Conservation (phyloP, 306 rosid species). For the Cicer chorassanicum region DNA sequence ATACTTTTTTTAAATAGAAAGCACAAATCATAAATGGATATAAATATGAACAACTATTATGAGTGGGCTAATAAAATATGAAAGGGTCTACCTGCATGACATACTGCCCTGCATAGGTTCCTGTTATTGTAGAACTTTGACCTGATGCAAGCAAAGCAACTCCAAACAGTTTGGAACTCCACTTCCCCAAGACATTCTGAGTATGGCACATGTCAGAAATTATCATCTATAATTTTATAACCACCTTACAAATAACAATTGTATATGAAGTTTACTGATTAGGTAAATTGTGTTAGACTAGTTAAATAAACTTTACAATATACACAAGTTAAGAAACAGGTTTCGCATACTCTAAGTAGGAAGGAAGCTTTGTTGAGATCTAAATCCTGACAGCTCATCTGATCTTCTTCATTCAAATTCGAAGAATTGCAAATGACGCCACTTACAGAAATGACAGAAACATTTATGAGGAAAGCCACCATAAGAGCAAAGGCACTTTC, state of each 20-base stretch:
- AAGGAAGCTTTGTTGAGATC: slow-evolving; percentile 94
- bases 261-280: slow-evolving; percentile 21
- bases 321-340: slow-evolving; percentile 29
- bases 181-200: slow-evolving; percentile 93
- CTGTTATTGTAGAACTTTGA: slow-evolving; percentile 98
- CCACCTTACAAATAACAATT: slow-evolving; percentile 3
- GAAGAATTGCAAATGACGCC: slow-evolving; percentile 87
- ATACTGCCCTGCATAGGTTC: slow-evolving; percentile 98
- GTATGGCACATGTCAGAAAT: slow-evolving; percentile 18
- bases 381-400: slow-evolving; percentile 74
- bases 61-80: not conserved
- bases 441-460: slow-evolving; percentile 87
- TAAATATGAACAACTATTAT: slow-evolving; percentile 12
- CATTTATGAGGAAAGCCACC: slow-evolving; percentile 87
- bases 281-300: slow-evolving; percentile 11
- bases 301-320: slow-evolving; percentile 7
- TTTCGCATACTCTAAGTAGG: slow-evolving; percentile 72
- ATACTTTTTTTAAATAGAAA: slow-evolving; percentile 3
- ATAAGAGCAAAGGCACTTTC: slow-evolving; percentile 93
- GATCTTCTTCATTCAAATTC: slow-evolving; percentile 70
- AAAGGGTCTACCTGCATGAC: slow-evolving; percentile 86
- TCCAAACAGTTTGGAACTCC: slow-evolving; percentile 96
- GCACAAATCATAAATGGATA: slow-evolving; percentile 26
- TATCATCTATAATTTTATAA: slow-evolving; percentile 29
- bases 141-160: slow-evolving; percentile 96